Evolutionary conservation across 768 basidiomycete species (phyloP), one percentile per base, ranked within the genome.

Genomic region (Boletales sp.): DNA sequence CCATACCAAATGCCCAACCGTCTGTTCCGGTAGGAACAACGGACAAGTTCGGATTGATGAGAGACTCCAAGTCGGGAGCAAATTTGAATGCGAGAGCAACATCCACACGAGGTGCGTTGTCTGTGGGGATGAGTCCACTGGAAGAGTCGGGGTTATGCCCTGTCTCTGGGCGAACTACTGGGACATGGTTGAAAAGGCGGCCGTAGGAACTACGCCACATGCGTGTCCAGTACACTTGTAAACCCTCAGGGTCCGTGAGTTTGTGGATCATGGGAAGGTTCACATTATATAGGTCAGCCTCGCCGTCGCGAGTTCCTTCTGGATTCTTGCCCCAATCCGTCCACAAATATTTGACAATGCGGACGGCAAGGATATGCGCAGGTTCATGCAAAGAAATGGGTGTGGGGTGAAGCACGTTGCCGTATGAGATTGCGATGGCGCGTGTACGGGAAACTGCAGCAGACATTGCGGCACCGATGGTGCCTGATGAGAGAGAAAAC

Each of bases 191-290:
- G 78, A 94, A 94, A 47, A 94, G 74, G 47, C 82, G 75, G 4
- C 87, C 86, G 61, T 94, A 95, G 10, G 83, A 79, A 63, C 87
- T 95, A 41, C 87, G 79, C 90, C 89, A 93, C 70, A 94, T 81
- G 25, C 66, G 74, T 11, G 94, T 90, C 89, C 91, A 94, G 57
- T 74, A 78, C 47, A 90, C 77, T 55, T 80, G 79, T 48, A 92
- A 66, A 8, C 83, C 82, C 44, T 77, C 76, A 31, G 80, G 75
- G 36, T 74, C 69, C 41, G 87, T 68, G 28, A 89, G 76, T 25
- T 72, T 76, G 46, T 83, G 78, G 44, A 93, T 76, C 65, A 96
- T 74, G 19, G 94, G 93, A 41, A 97, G 80, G 68, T 97, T 97
- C 59, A 97, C 71, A 61, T 74, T 91, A 70, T 93, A 93, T 19